Evolutionary conservation across 2,329 filamentous ascomycete species (phyloP), one percentile per base, ranked within the genome.

Genomic region (Hypoxylon sp.): DNA sequence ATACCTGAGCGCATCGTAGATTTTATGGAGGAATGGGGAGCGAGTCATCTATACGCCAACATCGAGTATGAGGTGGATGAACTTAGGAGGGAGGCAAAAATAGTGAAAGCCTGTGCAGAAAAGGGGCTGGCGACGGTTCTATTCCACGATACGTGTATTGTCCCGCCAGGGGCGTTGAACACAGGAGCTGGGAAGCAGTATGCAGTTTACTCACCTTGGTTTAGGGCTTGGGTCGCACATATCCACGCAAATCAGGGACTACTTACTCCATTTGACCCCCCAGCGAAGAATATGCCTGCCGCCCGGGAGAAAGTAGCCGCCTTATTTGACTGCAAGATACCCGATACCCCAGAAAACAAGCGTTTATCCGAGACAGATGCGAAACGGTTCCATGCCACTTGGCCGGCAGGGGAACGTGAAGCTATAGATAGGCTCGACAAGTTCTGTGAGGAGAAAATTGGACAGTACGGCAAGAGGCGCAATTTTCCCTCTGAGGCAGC

Each of bases 41-140:
- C 88, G 0, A 90, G 84, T 51, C 91, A 96, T 73, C 70, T 97
- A 2, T 96, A 89, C 73, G 89, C 91, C 50, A 97, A 97, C 74
- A 88, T 94, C 61, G 94, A 97, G 76, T 97, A 97, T 73, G 94
- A 97, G 77, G 93, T 96, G 0, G 94, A 97, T 74, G 94, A 97
- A 79, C 79, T 97, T 62, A 84, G 94, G 45, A 84, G 94, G 5
- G 94, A 97, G 73, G 88, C 89, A 0, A 82, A 82, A 27, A 79
- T 97, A 73, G 84, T 92, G 0, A 84, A 81, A 27, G 77, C 83
- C 41, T 87, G 90, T 64, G 79, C 90, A 0, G 83, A 88, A 14
- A 85, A 85, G 11, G 90, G 87, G 0, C 87, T 95, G 48, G 83
- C 85, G 1, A 89, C 96, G 70, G 85, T 90, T n/a, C 86, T 90